Evolutionary conservation across 306 rosid species (phyloP), one percentile per base, ranked within the genome.

Genomic region (Crataegus laevigata): DNA sequence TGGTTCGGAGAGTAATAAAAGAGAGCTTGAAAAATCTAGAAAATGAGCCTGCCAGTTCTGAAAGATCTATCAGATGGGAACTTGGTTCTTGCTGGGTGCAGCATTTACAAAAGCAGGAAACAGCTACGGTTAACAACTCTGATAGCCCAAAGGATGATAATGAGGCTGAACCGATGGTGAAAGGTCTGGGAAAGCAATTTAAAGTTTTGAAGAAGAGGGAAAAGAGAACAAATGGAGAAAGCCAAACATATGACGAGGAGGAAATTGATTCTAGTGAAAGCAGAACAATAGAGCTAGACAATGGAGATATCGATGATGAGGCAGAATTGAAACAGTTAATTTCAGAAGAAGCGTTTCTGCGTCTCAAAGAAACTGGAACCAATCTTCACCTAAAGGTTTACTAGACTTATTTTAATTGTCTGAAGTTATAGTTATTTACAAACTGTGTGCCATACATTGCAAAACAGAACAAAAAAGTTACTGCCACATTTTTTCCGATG

Each of bases 1-100:
- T 87, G 57, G 91, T 91, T 61, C 83, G 65, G 43, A 83, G 78
- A 73, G 89, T 87, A 70, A 82, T 92, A 57, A 81, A 84, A 78
- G 91, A 89, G 82, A 89, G 88, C 87, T 77, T 85, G 79, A 77
- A 61, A 64, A 82, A 84, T 65, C 82, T 85, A 57, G 83, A 84
- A 74, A 88, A 89, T 36, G 86, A 81, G 81, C 76, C 84, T 43
- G 74, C 24, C 65, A 66, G 73, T 71, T 83, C 88, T 64, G 68
- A 84, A 72, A 87, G 88, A 77, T 77, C 86, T 76, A 83, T 94
- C 69, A 84, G 99, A 81, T 94, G 99, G 99, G 99, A 94, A 81
- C 96, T 94, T 26, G 92, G 97, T 83, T 94, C 99, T 71, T 91
- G 90, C 77, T 94, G 96, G 99, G 76, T 91, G 73, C 99, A 94